Evolutionary conservation across 164 flowering plant genomes (phyloP).

Genomic region (Paratinospora sagittata): DNA sequence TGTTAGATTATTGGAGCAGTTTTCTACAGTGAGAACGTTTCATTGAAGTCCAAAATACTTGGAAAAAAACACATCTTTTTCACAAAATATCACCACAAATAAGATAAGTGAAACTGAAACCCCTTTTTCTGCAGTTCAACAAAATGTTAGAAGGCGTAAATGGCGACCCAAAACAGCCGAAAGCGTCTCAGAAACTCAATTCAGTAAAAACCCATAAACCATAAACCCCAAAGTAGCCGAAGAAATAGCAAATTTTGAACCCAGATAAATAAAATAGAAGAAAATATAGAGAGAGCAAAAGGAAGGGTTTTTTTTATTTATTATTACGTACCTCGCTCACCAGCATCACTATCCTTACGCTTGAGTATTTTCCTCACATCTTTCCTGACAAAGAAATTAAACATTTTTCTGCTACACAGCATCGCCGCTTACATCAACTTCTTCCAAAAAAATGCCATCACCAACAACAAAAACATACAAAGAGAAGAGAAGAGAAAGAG

Average conservation of each 20-base stretch:
- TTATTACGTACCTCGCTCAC: conserved; percentile 84
- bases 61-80: not conserved
- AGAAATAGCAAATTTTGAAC: not conserved
- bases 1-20: not conserved
- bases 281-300: no score
- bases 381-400: conserved; percentile 46
- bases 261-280: no score
- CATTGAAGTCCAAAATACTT: not conserved
- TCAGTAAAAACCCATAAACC: conserved; percentile 3
- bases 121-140: not conserved
- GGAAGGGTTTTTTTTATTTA: no score
- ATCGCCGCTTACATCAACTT: conserved; percentile 9
- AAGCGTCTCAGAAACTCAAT: not conserved
- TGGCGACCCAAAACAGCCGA: not conserved
- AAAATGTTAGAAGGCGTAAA: not conserved
- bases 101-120: conserved; percentile 9
- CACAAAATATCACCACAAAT: not conserved
- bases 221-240: not conserved
- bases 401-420: conserved; percentile 41
- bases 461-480: no score
- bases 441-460: not conserved
- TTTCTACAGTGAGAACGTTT: not conserved
- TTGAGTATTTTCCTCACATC: conserved; percentile 78
- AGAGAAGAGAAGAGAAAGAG: no score
- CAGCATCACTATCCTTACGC: conserved; percentile 94